Conservation (phyloP, 345 rosid species). For the Garcia nutans region DNA sequence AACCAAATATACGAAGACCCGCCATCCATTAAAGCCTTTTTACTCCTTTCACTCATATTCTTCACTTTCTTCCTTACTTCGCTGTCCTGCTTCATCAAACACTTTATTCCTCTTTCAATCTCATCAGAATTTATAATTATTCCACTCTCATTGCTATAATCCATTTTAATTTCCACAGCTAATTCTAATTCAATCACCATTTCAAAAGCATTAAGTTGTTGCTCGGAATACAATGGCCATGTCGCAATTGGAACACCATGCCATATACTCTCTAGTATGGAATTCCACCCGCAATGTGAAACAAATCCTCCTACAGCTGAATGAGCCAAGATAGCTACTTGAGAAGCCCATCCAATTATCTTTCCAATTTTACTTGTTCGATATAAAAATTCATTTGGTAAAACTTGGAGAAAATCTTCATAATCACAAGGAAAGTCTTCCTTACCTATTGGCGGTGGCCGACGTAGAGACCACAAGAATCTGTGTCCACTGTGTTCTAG, state of each 20-base stretch:
- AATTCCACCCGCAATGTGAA: background rate
- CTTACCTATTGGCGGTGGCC: background rate
- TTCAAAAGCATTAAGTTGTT: slow-evolving; percentile 9
- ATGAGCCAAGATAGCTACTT: background rate
- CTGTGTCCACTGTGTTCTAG: background rate
- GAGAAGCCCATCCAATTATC: background rate
- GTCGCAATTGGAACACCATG: background rate
- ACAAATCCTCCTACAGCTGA: background rate
- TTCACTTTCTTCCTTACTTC: background rate
- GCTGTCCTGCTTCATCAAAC: background rate
- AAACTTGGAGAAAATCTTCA: no score
- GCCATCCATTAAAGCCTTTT: background rate
- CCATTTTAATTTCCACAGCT: background rate
- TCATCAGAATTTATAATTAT: no score
- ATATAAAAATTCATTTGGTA: background rate
- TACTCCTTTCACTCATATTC: background rate
- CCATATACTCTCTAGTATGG: background rate
- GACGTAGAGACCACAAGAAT: background rate
- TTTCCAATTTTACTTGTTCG: background rate
- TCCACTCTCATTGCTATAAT: background rate
- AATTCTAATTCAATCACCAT: slow-evolving; percentile 8
- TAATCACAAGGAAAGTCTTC: background rate
- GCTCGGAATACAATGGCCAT: slow-evolving; percentile 13
- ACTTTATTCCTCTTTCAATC: background rate
- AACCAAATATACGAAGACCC: background rate